phyloP scores from a whole-genome alignment of 2,329 filamentous ascomycete species.

The Pseudogymnoascus sp. region DNA sequence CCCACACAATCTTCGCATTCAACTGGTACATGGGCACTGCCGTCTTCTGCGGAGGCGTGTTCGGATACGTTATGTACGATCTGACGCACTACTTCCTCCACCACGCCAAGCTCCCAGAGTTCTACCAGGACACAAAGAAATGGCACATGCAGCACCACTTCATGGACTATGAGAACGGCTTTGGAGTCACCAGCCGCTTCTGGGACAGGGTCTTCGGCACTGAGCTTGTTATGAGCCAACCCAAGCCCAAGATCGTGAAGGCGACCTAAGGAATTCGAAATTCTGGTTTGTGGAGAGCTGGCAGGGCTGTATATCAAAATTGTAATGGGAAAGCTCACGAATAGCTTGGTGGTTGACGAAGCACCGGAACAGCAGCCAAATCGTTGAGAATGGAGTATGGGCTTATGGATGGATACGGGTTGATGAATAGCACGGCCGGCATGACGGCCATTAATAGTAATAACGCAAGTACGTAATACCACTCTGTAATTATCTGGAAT shows the following conservation, averaged over 20 bases:
- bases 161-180: conserved; percentile 94
- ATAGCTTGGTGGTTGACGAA: neutral
- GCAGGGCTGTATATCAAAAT: neutral
- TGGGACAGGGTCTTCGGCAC: conserved; percentile 94
- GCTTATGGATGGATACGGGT: neutral
- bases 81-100: conserved; percentile 98
- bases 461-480: conserved; percentile 1
- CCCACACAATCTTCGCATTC: conserved; percentile 72
- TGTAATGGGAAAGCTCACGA: conserved; percentile 1
- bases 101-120: conserved; percentile 81
- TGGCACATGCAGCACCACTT: conserved; percentile 97
- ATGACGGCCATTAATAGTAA: conserved; percentile 8
- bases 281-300: neutral
- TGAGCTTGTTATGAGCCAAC: conserved; percentile 47
- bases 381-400: neutral
- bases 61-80: conserved; percentile 95
- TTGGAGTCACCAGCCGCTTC: conserved; percentile 92
- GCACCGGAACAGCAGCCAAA: neutral
- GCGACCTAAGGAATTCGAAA: neutral
- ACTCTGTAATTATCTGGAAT: conserved; percentile 7
- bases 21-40: conserved; percentile 75
- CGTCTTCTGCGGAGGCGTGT: conserved; percentile 82
- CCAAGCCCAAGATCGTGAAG: conserved; percentile 19
- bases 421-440: conserved; percentile 2
- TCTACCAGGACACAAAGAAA: conserved; percentile 91